These are phyloP conservation scores for Hydnum rufescens DNA, from an alignment of 768 basidiomycete species.

Conservation along the genomic window DNA sequence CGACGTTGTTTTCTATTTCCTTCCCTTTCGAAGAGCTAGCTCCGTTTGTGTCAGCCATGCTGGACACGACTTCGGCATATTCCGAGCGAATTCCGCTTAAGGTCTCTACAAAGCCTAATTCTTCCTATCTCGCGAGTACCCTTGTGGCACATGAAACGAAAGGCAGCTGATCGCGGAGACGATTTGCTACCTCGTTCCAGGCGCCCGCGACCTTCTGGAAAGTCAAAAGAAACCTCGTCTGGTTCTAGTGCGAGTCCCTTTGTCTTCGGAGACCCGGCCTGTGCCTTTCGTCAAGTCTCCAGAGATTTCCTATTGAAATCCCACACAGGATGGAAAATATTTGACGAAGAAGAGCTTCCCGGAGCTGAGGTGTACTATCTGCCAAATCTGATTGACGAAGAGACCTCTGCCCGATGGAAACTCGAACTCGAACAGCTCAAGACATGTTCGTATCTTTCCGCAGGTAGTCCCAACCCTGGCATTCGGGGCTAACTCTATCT, in stretches of 20 bases:
- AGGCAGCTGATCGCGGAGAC: neutral
- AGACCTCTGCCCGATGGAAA: slow-evolving; percentile 18
- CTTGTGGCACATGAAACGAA: neutral
- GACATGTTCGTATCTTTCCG: slow-evolving; percentile 16
- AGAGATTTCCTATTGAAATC: neutral
- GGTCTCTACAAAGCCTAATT: neutral
- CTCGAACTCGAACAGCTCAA: slow-evolving; percentile 17
- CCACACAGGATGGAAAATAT: neutral
- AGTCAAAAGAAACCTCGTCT: too few species aligned
- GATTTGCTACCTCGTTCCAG: neutral
- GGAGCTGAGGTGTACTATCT: slow-evolving; percentile 15
- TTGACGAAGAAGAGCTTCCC: slow-evolving; percentile 5
- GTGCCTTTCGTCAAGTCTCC: neutral
- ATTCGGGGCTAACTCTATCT: neutral
- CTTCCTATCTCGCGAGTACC: neutral
- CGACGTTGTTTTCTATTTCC: too few species aligned
- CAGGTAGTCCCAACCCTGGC: neutral
- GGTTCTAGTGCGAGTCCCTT: too few species aligned
- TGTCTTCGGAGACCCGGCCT: too few species aligned
- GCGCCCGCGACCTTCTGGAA: neutral
- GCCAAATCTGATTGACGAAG: slow-evolving; percentile 14
- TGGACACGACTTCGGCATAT: too few species aligned
- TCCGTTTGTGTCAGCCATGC: too few species aligned
- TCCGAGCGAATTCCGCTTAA: too few species aligned
- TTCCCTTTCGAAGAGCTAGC: too few species aligned